Evolutionary conservation across 768 basidiomycete species (phyloP).

Genomic region (Tricholoma saponaceum): DNA sequence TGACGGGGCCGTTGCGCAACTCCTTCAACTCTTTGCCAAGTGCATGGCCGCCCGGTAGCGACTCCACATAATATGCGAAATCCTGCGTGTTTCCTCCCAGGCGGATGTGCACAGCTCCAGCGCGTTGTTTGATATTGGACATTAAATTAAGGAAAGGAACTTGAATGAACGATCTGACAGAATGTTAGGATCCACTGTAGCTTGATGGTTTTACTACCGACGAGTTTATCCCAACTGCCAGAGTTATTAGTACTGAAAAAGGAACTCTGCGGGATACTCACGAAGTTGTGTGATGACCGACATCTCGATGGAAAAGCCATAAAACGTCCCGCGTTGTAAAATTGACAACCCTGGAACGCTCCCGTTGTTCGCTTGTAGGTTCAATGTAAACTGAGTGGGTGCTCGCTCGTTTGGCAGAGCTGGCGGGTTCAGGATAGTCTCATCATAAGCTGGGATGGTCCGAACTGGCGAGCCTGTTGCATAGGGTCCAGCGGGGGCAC

Average conservation of each 20-base stretch:
- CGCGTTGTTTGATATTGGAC: conserved; percentile 62
- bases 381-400: conserved; percentile 36
- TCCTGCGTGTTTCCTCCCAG: conserved; percentile 85
- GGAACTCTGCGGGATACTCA: conserved; percentile 34
- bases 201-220: conserved; percentile 17
- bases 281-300: conserved; percentile 64
- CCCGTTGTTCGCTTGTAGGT: conserved; percentile 31
- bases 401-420: conserved; percentile 41
- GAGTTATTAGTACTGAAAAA: conserved; percentile 2
- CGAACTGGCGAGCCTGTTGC: conserved; percentile 30
- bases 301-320: conserved; percentile 75
- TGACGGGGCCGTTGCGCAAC: conserved; percentile 26
- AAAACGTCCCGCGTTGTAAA: conserved; percentile 49
- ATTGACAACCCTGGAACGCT: conserved; percentile 33
- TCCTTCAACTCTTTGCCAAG: conserved; percentile 38
- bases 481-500: conserved; percentile 9
- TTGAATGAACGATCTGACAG: not conserved
- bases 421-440: conserved; percentile 45
- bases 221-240: conserved; percentile 52
- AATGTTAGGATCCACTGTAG: not conserved
- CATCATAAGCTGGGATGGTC: conserved; percentile 45
- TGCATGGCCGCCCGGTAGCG: conserved; percentile 34
- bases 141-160: conserved; percentile 78
- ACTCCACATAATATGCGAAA: conserved; percentile 39
- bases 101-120: conserved; percentile 59